Evolutionary conservation across 768 basidiomycete genomes (phyloP), one percentile per base, ranked within the genome.

Genomic region (Boletales sp.): DNA sequence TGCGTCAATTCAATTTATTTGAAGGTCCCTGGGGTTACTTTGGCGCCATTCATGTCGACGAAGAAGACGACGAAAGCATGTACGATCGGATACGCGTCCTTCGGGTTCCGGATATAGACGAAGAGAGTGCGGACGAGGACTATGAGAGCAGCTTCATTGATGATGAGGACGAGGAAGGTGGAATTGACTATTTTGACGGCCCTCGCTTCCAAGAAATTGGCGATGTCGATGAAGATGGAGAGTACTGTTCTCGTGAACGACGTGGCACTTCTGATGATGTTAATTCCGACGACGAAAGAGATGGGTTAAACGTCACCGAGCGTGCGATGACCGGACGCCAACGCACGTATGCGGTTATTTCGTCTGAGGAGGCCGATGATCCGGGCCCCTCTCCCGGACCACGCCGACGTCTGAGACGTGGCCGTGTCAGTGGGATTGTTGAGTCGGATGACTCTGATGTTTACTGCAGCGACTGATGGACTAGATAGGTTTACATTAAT

Each of bases 141-240:
- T 81, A 80, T 43, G 78, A 78, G 51, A 71, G 73, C 53, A 80
- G 80, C 60, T 83, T 83, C 56, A 81, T 83, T 43, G 80, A 81
- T 37, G 81, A 82, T 38, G 69, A 54, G 21, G 70, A 70, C 15
- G 66, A 58, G 13, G 43, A 27, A 30, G 41, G 45, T 18, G 46
- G 43, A 8, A 44, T 43, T 17, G 41, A 11, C n/a, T 34, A 30
- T 37, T 31, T 43, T 38, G 51, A 51, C 5, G 37, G 39, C 7
- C 50, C 54, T 13, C 67, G 63, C 31, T 63, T 67, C 45, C 57
- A 61, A 32, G 63, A 69, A 38, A 46, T 67, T 14, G 19, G 27
- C 18, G 55, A 60, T 9, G 54, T 52, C 9, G 41, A 41, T 4
- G 62, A 50, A 8, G 49, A 47, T 2, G 60, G 50, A 35, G 24